A percentile compares a stretch with the other conserved stretches of the same genome.
phyloP scores from a whole-genome alignment of 805 yeast species.

The Wickerhamiella azyma region DNA sequence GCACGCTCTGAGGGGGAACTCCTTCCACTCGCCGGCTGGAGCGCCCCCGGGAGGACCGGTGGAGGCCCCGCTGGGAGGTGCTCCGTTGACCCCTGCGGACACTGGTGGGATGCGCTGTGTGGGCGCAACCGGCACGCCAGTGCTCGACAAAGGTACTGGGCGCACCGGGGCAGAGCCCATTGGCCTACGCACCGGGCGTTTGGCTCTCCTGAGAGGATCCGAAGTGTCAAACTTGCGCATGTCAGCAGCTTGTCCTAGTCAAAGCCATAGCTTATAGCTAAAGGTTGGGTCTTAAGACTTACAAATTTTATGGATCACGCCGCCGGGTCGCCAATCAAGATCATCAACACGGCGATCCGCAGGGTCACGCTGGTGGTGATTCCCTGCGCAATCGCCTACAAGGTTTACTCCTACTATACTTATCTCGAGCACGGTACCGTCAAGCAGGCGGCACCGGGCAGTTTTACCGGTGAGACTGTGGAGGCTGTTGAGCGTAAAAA shows the following conservation, averaged over 20 bases:
- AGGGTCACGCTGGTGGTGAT: slow-evolving; percentile 20
- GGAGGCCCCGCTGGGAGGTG: not conserved
- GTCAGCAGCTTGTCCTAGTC: too few relatives aligned
- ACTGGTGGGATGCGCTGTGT: slow-evolving; percentile 7
- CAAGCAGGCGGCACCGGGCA: slow-evolving; percentile 21
- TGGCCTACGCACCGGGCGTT: not conserved
- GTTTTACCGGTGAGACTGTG: slow-evolving; percentile 22
- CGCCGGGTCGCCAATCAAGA: slow-evolving; percentile 16
- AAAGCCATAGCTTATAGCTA: too few relatives aligned
- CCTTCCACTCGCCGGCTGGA: slow-evolving; percentile 22
- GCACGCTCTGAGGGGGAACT: slow-evolving; percentile 57
- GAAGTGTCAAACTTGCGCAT: slow-evolving; percentile 15
- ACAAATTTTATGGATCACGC: slow-evolving; percentile 12
- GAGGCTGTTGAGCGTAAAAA: slow-evolving; percentile 22
- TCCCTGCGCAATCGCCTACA: slow-evolving; percentile 18
- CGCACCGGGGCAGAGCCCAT: slow-evolving; percentile 7
- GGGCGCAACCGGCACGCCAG: slow-evolving; percentile 14
- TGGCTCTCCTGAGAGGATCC: not conserved
- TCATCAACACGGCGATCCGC: slow-evolving; percentile 25
- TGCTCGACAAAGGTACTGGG: slow-evolving; percentile 18
- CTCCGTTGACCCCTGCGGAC: slow-evolving; percentile 2
- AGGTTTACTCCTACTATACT: slow-evolving; percentile 16
- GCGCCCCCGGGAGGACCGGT: slow-evolving; percentile 1
- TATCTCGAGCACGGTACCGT: slow-evolving; percentile 11
- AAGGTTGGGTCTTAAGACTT: not conserved